Evolutionary conservation across 1,284 basidiomycete species (phyloP).

Genomic region (Microstroma glucosiphilum): DNA sequence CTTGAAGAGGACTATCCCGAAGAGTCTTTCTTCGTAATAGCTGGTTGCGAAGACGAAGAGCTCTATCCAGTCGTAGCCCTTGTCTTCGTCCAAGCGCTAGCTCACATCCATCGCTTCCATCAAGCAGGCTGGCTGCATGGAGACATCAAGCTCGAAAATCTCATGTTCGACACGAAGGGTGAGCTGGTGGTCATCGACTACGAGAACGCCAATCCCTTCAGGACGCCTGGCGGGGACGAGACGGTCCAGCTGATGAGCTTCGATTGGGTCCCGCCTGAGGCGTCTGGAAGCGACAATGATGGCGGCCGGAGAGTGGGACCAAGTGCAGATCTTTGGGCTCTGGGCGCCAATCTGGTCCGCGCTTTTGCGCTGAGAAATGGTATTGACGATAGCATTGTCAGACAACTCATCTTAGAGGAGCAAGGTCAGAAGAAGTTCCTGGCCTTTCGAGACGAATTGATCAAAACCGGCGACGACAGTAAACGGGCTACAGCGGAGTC

Average conservation of each 20-base stretch:
- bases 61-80: constrained; percentile 36
- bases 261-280: constrained; percentile 48
- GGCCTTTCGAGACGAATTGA: constrained; percentile 20
- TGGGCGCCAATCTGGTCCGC: constrained; percentile 43
- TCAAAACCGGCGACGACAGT: constrained; percentile 10
- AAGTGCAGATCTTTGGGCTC: constrained; percentile 42
- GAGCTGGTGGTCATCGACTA: constrained; percentile 44
- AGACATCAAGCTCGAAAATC: constrained; percentile 48
- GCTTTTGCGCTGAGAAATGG: constrained; percentile 46
- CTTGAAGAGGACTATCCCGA: constrained; percentile 48
- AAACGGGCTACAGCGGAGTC: constrained; percentile 14
- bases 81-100: constrained; percentile 39
- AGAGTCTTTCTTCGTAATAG: constrained; percentile 48
- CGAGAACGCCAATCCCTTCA: constrained; percentile 47
- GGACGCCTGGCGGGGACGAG: constrained; percentile 39
- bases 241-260: constrained; percentile 40
- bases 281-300: constrained; percentile 22
- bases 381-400: constrained; percentile 32
- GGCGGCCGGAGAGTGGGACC: constrained; percentile 41
- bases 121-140: constrained; percentile 47
- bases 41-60: constrained; percentile 44
- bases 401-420: constrained; percentile 34
- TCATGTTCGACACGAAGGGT: constrained; percentile 44
- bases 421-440: constrained; percentile 33
- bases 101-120: constrained; percentile 35